A percentile compares a stretch with the other conserved stretches of the same genome.
phyloP scores from a whole-genome alignment of 495 filamentous ascomycete genomes.

The Xylaria flabelliformis region DNA sequence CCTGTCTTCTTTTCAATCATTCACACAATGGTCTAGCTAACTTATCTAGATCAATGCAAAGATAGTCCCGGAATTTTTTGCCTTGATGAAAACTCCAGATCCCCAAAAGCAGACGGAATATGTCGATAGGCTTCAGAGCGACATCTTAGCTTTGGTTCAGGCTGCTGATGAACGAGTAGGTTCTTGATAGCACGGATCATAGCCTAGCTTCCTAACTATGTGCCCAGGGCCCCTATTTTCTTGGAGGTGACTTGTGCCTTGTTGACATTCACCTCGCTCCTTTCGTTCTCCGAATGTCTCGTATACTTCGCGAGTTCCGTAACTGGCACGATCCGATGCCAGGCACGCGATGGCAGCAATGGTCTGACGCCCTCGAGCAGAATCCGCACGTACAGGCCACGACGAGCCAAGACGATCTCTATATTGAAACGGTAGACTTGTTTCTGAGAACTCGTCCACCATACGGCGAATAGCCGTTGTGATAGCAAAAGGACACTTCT shows the following conservation, averaged over 20 bases:
- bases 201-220: slow-evolving; percentile 37
- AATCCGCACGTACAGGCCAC: slow-evolving; percentile 78
- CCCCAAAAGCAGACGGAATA: slow-evolving; percentile 65
- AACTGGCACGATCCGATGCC: slow-evolving; percentile 77
- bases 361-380: slow-evolving; percentile 82
- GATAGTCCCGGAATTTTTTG: slow-evolving; percentile 83
- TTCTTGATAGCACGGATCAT: background rate
- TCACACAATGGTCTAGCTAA: slow-evolving; percentile 22
- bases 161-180: slow-evolving; percentile 59
- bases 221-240: slow-evolving; percentile 78
- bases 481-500: slow-evolving; percentile 15
- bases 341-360: slow-evolving; percentile 73
- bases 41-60: slow-evolving; percentile 74
- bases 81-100: slow-evolving; percentile 75
- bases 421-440: slow-evolving; percentile 73
- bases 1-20: background rate
- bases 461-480: slow-evolving; percentile 30
- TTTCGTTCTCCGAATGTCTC: slow-evolving; percentile 78
- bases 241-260: slow-evolving; percentile 72
- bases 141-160: slow-evolving; percentile 75
- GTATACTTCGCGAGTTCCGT: slow-evolving; percentile 80
- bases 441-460: slow-evolving; percentile 49
- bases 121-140: slow-evolving; percentile 68
- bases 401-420: slow-evolving; percentile 75
- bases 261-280: slow-evolving; percentile 91